Percentiles rank a stretch among this genome's conserved stretches.
Conservation (phyloP, 2,329 filamentous ascomycete species). For the Colletotrichum neosansevieriae region DNA sequence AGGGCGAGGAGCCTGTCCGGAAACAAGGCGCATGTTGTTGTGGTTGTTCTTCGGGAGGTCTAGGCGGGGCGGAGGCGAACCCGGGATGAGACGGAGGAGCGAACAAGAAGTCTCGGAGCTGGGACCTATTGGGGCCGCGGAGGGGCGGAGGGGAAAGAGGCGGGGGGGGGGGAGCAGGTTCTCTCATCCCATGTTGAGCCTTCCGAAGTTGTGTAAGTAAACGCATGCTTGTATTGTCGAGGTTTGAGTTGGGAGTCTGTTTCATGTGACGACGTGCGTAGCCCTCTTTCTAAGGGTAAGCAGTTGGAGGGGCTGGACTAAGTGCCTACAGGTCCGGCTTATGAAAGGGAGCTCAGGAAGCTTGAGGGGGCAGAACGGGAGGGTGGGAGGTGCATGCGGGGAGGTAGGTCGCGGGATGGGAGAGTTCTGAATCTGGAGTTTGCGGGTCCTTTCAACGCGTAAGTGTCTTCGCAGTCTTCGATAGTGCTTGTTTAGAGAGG, state of each 20-base stretch:
- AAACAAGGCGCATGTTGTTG: background rate
- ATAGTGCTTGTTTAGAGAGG: no score
- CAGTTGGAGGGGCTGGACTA: no score
- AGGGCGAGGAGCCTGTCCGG: background rate
- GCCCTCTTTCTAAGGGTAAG: background rate
- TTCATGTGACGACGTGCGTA: slow-evolving; percentile 24
- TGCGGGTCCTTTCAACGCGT: background rate
- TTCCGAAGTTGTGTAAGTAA: background rate
- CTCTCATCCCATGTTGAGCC: slow-evolving; percentile 26
- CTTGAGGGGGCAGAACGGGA: background rate
- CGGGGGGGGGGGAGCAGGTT: background rate
- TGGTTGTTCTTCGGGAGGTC: background rate
- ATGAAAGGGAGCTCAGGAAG: background rate
- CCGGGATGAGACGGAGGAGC: slow-evolving; percentile 1
- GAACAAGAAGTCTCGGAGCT: background rate
- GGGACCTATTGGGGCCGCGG: background rate
- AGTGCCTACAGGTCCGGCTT: background rate
- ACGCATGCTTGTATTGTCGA: background rate
- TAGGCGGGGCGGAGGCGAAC: slow-evolving; percentile 10
- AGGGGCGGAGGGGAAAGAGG: no score
- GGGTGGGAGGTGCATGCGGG: background rate
- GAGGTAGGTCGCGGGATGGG: background rate
- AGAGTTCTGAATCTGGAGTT: background rate
- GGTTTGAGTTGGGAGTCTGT: slow-evolving; percentile 5
- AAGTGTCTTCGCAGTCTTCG: no score